phyloP scores from a whole-genome alignment of 805 yeast genomes.

The Zygoascus bituminiphila region DNA sequence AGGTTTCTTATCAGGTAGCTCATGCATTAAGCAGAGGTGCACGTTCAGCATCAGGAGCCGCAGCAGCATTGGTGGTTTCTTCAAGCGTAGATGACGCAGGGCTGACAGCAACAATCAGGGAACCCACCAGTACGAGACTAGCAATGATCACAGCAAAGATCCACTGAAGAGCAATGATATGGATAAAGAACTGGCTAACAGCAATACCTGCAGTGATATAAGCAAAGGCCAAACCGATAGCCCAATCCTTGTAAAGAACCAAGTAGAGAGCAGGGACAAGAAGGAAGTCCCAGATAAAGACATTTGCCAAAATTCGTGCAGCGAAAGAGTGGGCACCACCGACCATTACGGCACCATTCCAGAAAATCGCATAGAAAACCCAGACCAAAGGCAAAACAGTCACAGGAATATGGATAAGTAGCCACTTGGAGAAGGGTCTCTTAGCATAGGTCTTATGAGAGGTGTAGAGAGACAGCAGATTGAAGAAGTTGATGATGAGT shows the following conservation, averaged over 20 bases:
- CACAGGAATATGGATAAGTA: slow-evolving; percentile 55
- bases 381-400: slow-evolving; percentile 69
- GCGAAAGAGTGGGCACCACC: slow-evolving; percentile 45
- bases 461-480: slow-evolving; percentile 47
- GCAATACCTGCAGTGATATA: slow-evolving; percentile 59
- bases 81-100: slow-evolving; percentile 1
- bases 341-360: slow-evolving; percentile 78
- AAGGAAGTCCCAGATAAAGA: slow-evolving; percentile 71
- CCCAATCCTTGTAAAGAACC: slow-evolving; percentile 60
- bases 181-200: slow-evolving; percentile 59
- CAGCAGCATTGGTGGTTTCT: neutral
- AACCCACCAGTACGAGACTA: slow-evolving; percentile 44
- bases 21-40: neutral
- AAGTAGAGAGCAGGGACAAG: slow-evolving; percentile 53
- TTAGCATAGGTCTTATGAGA: slow-evolving; percentile 52
- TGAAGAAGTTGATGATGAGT: slow-evolving; percentile 50
- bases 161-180: slow-evolving; percentile 76
- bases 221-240: slow-evolving; percentile 52
- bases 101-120: slow-evolving; percentile 35
- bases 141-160: slow-evolving; percentile 67
- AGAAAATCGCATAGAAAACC: slow-evolving; percentile 64
- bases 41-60: neutral
- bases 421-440: slow-evolving; percentile 43
- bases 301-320: slow-evolving; percentile 62
- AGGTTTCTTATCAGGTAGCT: no score